Evolutionary conservation across 2,329 filamentous ascomycete genomes (phyloP).

Genomic region (Leptodontidium sp.): DNA sequence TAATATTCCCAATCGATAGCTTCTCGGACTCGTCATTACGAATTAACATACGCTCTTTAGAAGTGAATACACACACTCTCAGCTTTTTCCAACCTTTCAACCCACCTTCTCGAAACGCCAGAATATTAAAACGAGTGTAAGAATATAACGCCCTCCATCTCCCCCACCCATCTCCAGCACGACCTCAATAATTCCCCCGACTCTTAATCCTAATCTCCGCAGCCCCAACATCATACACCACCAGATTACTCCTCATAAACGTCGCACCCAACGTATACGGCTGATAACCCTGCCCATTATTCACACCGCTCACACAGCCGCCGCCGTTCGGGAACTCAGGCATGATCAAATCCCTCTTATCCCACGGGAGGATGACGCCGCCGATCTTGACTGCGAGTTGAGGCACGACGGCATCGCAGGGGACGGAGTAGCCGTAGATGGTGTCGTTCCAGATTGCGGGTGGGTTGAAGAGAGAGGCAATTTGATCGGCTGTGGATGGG

Average conservation of each 20-base stretch:
- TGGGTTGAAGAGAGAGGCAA: constrained; percentile 28
- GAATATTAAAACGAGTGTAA: neutral
- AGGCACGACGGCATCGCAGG: constrained; percentile 30
- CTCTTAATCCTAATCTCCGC: constrained; percentile 54
- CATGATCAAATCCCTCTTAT: constrained; percentile 34
- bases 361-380: constrained; percentile 26
- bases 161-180: neutral
- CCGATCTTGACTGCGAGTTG: constrained; percentile 33
- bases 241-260: constrained; percentile 60
- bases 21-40: too few relatives aligned
- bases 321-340: constrained; percentile 18
- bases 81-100: too few relatives aligned
- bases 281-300: constrained; percentile 40
- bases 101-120: too few relatives aligned
- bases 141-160: neutral
- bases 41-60: too few relatives aligned
- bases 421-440: constrained; percentile 20
- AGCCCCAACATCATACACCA: constrained; percentile 57
- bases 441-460: constrained; percentile 20
- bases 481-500: constrained; percentile 14
- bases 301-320: constrained; percentile 22
- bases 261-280: constrained; percentile 59
- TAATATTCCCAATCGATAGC: too few relatives aligned
- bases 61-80: too few relatives aligned
- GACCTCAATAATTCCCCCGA: neutral